Percentiles rank a stretch among this genome's conserved stretches.
phyloP scores from a whole-genome alignment of 2,329 filamentous ascomycete species.

The Xylariaceae sp. region DNA sequence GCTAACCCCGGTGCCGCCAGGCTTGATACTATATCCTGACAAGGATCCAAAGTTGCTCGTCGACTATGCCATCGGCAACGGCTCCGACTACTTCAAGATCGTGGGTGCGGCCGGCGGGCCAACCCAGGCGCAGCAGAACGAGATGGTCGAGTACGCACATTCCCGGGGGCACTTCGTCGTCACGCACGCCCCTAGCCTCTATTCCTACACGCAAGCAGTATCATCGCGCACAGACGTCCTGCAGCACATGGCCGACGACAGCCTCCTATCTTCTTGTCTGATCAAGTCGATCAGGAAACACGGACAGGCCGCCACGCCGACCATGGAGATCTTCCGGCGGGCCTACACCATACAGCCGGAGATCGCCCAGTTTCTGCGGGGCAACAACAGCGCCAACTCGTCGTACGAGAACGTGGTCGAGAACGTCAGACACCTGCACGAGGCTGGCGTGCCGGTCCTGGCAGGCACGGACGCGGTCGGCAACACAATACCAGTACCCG shows the following conservation, averaged over 20 bases:
- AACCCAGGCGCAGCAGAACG: slow-evolving; percentile 26
- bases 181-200: slow-evolving; percentile 23
- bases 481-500: slow-evolving; percentile 9
- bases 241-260: slow-evolving; percentile 32
- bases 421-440: slow-evolving; percentile 43
- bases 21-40: slow-evolving; percentile 14
- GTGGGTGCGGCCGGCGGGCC: slow-evolving; percentile 14
- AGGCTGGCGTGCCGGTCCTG: slow-evolving; percentile 35
- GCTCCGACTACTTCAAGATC: slow-evolving; percentile 28
- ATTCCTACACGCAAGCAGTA: slow-evolving; percentile 23
- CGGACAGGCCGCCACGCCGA: slow-evolving; percentile 28
- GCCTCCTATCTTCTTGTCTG: slow-evolving; percentile 14
- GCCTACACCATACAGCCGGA: slow-evolving; percentile 23
- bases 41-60: slow-evolving; percentile 21
- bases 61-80: slow-evolving; percentile 24
- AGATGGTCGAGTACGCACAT: slow-evolving; percentile 23
- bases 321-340: slow-evolving; percentile 32
- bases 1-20: slow-evolving; percentile 17
- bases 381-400: slow-evolving; percentile 15
- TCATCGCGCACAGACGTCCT: slow-evolving; percentile 24
- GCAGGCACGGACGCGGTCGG: slow-evolving; percentile 38
- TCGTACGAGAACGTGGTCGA: slow-evolving; percentile 47
- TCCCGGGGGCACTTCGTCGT: slow-evolving; percentile 21
- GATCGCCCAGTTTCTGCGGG: slow-evolving; percentile 20
- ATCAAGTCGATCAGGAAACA: slow-evolving; percentile 21